Evolutionary conservation across 257 asterid species (phyloP).

Genomic region (Lycium ferocissimum): DNA sequence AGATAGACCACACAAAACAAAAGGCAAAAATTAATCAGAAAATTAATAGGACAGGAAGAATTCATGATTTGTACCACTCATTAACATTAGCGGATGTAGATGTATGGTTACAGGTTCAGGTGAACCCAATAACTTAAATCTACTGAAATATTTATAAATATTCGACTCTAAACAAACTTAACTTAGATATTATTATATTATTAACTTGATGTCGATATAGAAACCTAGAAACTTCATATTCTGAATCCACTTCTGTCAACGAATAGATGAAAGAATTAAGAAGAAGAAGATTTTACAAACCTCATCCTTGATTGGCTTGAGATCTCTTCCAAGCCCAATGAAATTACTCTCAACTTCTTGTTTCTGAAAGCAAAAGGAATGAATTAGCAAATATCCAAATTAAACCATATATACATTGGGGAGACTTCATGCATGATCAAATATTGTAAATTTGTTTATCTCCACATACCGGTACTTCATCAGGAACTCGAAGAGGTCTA

Average conservation of each 20-base stretch:
- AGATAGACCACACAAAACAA: not conserved
- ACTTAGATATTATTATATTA: too few species aligned
- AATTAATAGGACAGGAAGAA: not conserved
- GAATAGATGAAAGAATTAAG: not conserved
- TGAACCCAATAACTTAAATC: too few species aligned
- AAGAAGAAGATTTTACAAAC: constrained; percentile 37
- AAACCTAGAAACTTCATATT: not conserved
- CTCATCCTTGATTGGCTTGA: constrained; percentile 52
- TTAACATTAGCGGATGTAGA: too few species aligned
- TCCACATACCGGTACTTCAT: constrained; percentile 55
- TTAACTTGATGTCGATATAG: too few species aligned
- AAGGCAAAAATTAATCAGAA: not conserved
- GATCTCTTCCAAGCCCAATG: constrained; percentile 55
- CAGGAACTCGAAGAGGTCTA: constrained; percentile 55
- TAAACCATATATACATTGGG: not conserved
- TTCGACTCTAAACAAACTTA: too few species aligned
- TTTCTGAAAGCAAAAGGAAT: constrained; percentile 52
- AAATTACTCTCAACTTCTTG: constrained; percentile 61
- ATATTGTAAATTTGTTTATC: not conserved
- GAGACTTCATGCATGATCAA: not conserved
- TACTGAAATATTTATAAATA: too few species aligned
- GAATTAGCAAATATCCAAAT: not conserved
- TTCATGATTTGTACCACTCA: too few species aligned
- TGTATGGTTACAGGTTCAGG: too few species aligned
- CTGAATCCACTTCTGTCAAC: not conserved